These are phyloP conservation scores for Anacardium occidentale DNA, from an alignment of 345 rosid species.

Conservation along the genomic window DNA sequence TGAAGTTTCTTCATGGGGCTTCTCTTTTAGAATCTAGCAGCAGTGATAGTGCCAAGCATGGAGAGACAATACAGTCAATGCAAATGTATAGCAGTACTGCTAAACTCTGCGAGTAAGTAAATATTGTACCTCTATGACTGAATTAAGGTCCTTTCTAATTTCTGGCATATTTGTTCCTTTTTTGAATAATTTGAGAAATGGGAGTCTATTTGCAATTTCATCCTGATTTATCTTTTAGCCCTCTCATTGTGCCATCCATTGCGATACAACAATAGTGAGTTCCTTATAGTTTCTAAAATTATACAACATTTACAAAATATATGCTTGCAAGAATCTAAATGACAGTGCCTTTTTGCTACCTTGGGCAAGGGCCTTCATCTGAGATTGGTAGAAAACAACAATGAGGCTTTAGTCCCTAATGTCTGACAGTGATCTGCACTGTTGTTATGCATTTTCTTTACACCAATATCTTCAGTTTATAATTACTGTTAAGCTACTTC, in stretches of 20 bases:
- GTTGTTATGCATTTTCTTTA: neutral
- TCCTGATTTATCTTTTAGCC: neutral
- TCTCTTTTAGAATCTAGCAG: constrained; percentile 69
- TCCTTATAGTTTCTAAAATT: neutral
- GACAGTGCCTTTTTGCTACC: neutral
- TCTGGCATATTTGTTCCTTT: neutral
- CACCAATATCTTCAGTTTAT: neutral
- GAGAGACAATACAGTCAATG: constrained; percentile 63
- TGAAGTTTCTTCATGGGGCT: constrained; percentile 91
- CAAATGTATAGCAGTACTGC: constrained; percentile 82
- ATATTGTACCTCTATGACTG: constrained; percentile 8
- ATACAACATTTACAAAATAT: neutral
- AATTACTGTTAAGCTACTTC: neutral
- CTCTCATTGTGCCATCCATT: neutral
- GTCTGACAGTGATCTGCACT: neutral
- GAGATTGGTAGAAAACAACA: neutral
- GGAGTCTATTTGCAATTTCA: neutral
- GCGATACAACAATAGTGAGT: neutral
- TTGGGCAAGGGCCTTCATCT: neutral
- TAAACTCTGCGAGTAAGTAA: constrained; percentile 90
- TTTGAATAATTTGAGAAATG: neutral
- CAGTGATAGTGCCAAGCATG: constrained; percentile 61
- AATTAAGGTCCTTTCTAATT: neutral
- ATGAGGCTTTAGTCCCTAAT: neutral
- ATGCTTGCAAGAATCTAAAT: neutral